Conservation (phyloP, 2,329 filamentous ascomycete genomes). For the Scolecobasidium constrictum region DNA sequence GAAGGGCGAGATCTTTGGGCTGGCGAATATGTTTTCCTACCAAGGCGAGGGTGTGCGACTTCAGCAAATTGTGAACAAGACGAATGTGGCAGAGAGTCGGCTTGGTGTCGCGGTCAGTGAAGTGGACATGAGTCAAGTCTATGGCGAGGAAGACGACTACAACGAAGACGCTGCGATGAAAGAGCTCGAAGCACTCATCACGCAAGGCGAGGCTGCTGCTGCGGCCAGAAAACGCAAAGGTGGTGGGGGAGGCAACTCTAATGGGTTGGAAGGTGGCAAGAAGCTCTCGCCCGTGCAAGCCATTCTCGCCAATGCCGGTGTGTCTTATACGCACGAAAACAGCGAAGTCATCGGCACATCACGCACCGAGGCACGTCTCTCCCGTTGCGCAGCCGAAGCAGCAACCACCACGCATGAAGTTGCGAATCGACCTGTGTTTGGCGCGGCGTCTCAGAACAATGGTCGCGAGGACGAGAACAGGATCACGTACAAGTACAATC, state of each 20-base stretch:
- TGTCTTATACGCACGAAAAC: slow-evolving; percentile 94
- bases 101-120: slow-evolving; percentile 73
- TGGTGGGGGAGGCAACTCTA: slow-evolving; percentile 37
- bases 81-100: slow-evolving; percentile 87
- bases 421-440: slow-evolving; percentile 25
- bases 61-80: slow-evolving; percentile 96
- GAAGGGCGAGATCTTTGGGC: slow-evolving; percentile 89
- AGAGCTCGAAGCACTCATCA: slow-evolving; percentile 56
- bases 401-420: slow-evolving; percentile 22
- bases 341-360: slow-evolving; percentile 87
- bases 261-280: slow-evolving; percentile 17
- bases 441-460: slow-evolving; percentile 6
- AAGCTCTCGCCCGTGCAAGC: slow-evolving; percentile 58
- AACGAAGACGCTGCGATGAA: slow-evolving; percentile 57
- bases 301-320: slow-evolving; percentile 77
- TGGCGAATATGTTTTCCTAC: slow-evolving; percentile 77
- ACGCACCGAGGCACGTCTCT: slow-evolving; percentile 81
- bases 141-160: slow-evolving; percentile 24
- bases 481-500: slow-evolving; percentile 36
- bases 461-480: slow-evolving; percentile 15
- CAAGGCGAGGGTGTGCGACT: slow-evolving; percentile 69
- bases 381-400: slow-evolving; percentile 58
- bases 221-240: slow-evolving; percentile 23
- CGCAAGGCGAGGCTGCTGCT: slow-evolving; percentile 27
- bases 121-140: slow-evolving; percentile 53